Evolutionary conservation across 495 filamentous ascomycete genomes (phyloP).

Genomic region (Neurospora sp.): DNA sequence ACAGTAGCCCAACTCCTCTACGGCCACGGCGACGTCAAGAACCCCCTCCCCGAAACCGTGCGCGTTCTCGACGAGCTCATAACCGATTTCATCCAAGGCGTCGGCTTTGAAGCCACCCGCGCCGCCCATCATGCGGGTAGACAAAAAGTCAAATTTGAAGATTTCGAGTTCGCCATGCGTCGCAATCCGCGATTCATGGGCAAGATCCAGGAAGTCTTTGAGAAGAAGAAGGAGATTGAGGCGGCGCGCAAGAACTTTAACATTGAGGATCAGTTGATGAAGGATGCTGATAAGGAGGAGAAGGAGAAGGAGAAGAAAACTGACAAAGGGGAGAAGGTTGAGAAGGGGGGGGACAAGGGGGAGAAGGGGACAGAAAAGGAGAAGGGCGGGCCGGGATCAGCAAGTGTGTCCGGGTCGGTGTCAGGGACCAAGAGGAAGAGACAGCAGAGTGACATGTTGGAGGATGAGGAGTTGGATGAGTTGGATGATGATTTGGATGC

Average conservation of each 20-base stretch:
- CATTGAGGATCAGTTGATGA: conserved; percentile 33
- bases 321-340: background rate
- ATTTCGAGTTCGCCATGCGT: conserved; percentile 88
- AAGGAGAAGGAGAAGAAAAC: conserved; percentile 16
- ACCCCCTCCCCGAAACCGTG: conserved; percentile 71
- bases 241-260: conserved; percentile 59
- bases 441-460: conserved; percentile 10
- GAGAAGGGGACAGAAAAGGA: background rate
- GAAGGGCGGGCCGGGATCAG: background rate
- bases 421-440: background rate
- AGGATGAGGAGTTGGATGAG: conserved; percentile 30
- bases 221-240: conserved; percentile 70
- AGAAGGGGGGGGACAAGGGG: background rate
- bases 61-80: conserved; percentile 87
- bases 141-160: conserved; percentile 95
- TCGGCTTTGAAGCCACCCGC: conserved; percentile 78
- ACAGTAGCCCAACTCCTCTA: conserved; percentile 72
- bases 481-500: conserved; percentile 24
- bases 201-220: conserved; percentile 76
- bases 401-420: background rate
- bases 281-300: conserved; percentile 32
- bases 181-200: conserved; percentile 78
- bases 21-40: conserved; percentile 67
- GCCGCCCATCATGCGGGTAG: conserved; percentile 72
- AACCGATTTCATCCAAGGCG: conserved; percentile 80